Evolutionary conservation across 225 moss, liverwort and hornwort species (phyloP), one percentile per base, ranked within the genome.

Genomic region (Straminergon stramineum): DNA sequence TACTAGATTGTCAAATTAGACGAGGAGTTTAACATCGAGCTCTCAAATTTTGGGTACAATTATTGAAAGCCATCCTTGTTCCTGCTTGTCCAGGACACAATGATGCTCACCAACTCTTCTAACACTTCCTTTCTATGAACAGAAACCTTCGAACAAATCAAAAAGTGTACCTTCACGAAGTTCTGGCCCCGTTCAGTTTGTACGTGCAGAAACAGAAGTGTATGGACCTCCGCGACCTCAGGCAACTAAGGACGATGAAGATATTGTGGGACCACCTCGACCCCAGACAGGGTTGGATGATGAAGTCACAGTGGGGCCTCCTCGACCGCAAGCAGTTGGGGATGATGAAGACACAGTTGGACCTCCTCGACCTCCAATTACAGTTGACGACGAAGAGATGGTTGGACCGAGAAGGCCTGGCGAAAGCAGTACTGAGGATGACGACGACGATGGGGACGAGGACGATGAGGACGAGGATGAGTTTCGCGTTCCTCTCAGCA

Each of bases 401-500:
- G 91, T 91, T 43, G 96, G 94, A 55, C 95, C 95, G 55, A 92
- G 87, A 82, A 90, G 87, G 82, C 95, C 95, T 87, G 91, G 88
- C 56, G 91, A 89, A 58, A 85, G 87, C 65, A 94, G 92, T 84
- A 93, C 94, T 26, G 95, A 96, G 61, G 96, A 95, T 52, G 94
- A 92, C 4, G 96, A 96, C 56, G 96, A 95, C 56, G 94, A 92
- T 43, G 95, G 91, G 30, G 95, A 94, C 41, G 94, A 87, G 20
- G 95, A 88, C 45, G 95, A 93, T 32, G 94, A 93, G 35, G 95
- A 93, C 74, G 95, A 91, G 73, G 94, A 96, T 87, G 94, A 93
- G 83, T 95, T 95, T 87, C 96, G 96, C 75, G 90, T 97, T 91
- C 95, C 97, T 84, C 88, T 96, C 85, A 99, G 97, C 88, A 99